Conservation (phyloP, 768 basidiomycete species). For the Russula earlei region DNA sequence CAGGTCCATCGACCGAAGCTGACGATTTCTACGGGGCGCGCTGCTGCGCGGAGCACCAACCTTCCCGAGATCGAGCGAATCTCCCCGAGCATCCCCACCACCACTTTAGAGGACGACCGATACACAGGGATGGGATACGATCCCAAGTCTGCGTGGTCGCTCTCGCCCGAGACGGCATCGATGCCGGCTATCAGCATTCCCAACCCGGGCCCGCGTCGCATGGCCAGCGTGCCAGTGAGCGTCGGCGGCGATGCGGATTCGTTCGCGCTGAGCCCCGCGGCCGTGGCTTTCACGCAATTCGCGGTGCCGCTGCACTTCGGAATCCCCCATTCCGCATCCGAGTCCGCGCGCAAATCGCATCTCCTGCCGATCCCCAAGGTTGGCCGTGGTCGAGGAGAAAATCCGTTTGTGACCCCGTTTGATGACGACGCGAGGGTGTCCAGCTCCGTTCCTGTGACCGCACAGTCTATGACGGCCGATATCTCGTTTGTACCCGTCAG, state of each 20-base stretch:
- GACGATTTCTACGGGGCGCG: conserved; percentile 36
- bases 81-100: conserved; percentile 20
- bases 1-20: conserved; percentile 24
- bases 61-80: conserved; percentile 27
- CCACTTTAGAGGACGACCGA: neutral
- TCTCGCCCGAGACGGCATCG: conserved; percentile 23
- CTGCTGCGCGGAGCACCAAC: conserved; percentile 24
- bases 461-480: neutral
- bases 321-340: neutral
- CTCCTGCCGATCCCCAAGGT: conserved; percentile 29
- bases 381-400: conserved; percentile 34
- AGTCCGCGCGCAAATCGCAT: neutral
- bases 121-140: neutral
- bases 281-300: conserved; percentile 21
- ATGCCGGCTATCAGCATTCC: conserved; percentile 11
- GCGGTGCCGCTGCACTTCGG: conserved; percentile 15
- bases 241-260: conserved; percentile 25
- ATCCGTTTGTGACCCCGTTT: conserved; percentile 72
- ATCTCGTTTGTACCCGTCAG: conserved; percentile 5
- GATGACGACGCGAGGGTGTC: conserved; percentile 47
- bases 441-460: conserved; percentile 1
- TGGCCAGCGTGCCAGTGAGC: conserved; percentile 31
- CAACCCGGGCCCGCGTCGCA: conserved; percentile 23
- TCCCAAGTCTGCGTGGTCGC: conserved; percentile 28
- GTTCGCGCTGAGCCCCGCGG: conserved; percentile 24